Conservation (phyloP, 1,139 yeast genomes). For the Arxiozyma slooffiae region DNA sequence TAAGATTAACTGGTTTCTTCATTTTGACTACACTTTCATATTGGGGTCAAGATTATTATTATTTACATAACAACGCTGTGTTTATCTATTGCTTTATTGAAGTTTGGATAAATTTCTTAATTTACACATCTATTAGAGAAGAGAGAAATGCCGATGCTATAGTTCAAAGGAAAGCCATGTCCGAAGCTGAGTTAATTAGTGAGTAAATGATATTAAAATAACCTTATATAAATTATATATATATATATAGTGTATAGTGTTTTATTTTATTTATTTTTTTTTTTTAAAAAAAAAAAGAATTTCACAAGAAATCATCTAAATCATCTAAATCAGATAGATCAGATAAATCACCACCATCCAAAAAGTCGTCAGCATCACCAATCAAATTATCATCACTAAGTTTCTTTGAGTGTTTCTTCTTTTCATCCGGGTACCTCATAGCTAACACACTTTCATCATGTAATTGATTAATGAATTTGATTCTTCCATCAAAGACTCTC, state of each 20-base stretch:
- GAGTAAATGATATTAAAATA: not conserved
- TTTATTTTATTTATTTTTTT: too few species aligned
- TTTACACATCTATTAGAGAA: conserved; percentile 55
- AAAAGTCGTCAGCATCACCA: conserved; percentile 16
- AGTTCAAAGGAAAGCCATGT: conserved; percentile 12
- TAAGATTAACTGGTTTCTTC: conserved; percentile 52
- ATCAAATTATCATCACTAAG: conserved; percentile 16
- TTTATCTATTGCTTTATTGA: conserved; percentile 58
- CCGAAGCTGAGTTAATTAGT: conserved; percentile 6
- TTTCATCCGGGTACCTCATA: conserved; percentile 71
- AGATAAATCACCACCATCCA: conserved; percentile 29
- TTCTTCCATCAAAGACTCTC: conserved; percentile 82
- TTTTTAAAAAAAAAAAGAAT: too few species aligned
- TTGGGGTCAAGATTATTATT: conserved; percentile 32
- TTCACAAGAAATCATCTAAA: conserved; percentile 17
- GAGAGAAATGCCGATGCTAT: conserved; percentile 36
- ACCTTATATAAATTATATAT: not conserved
- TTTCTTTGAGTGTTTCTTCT: conserved; percentile 13
- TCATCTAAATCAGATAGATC: conserved; percentile 30
- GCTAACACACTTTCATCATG: conserved; percentile 91
- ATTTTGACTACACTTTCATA: conserved; percentile 36
- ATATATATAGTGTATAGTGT: not conserved
- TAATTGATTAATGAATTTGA: conserved; percentile 78
- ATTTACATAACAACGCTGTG: conserved; percentile 51
- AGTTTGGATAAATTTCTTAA: conserved; percentile 60